Conservation (phyloP, 2,329 filamentous ascomycete species). For the Cercospora sp. region DNA sequence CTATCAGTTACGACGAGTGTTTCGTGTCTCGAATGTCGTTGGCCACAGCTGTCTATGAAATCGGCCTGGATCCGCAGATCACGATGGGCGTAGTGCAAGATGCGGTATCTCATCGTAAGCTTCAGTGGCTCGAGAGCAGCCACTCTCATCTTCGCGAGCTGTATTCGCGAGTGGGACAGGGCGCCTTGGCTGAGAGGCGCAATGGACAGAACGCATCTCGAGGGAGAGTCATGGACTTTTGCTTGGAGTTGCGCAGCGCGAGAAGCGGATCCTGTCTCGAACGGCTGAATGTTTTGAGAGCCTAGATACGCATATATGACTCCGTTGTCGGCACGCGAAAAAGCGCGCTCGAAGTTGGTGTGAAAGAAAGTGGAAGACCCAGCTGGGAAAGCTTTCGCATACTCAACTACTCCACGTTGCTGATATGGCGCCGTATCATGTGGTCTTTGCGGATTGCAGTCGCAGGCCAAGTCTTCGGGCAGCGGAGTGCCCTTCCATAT, state of each 20-base stretch:
- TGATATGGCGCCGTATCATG: constrained; percentile 5
- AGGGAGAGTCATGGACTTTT: neutral
- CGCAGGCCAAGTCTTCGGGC: constrained; percentile 35
- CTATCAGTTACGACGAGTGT: neutral
- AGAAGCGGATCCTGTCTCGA: neutral
- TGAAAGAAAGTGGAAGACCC: constrained; percentile 39
- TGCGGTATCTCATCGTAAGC: constrained; percentile 3
- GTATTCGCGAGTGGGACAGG: neutral
- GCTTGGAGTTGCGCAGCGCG: neutral
- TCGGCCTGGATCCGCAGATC: neutral
- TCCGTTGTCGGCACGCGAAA: constrained; percentile 15
- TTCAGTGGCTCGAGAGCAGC: neutral
- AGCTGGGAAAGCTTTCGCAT: constrained; percentile 35
- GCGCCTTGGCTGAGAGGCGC: neutral
- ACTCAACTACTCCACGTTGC: constrained; percentile 37
- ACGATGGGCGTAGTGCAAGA: neutral
- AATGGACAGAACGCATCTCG: neutral
- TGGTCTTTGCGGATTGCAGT: constrained; percentile 12
- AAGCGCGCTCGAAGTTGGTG: constrained; percentile 42
- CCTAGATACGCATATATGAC: neutral
- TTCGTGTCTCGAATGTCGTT: neutral
- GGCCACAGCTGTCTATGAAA: neutral
- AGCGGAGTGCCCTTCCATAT: constrained; percentile 42
- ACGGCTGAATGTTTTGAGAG: neutral
- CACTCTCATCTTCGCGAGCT: neutral